Conservation (phyloP, 2,329 filamentous ascomycete genomes). For the Blastomyces percursus region DNA sequence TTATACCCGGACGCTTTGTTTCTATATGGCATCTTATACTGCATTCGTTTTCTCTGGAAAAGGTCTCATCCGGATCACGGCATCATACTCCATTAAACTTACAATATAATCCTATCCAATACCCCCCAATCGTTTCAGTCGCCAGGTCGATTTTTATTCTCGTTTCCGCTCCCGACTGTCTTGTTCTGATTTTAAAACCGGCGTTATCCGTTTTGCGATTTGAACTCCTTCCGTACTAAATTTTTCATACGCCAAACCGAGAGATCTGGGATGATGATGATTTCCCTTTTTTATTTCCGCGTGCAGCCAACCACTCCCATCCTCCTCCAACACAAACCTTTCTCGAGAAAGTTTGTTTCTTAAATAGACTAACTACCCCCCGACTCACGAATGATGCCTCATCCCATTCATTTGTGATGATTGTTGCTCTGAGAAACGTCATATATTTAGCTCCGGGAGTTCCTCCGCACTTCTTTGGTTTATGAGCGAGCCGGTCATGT, state of each 20-base stretch:
- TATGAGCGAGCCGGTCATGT: not conserved
- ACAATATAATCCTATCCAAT: not conserved
- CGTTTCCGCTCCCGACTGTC: not conserved
- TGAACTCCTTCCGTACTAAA: not conserved
- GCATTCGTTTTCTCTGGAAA: not conserved
- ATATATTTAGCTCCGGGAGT: not conserved
- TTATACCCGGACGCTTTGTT: not conserved
- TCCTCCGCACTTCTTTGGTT: not conserved
- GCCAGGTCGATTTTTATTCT: not conserved
- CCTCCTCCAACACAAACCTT: not conserved
- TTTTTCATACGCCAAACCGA: not conserved
- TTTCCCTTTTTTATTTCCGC: not conserved
- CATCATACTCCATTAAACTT: not conserved
- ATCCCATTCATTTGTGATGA: not conserved
- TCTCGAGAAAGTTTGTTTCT: not conserved
- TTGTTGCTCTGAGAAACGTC: not conserved
- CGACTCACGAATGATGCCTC: constrained; percentile 4
- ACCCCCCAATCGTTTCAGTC: not conserved
- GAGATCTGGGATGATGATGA: constrained; percentile 1
- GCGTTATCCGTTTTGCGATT: not conserved
- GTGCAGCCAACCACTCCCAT: not conserved
- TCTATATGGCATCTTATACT: constrained; percentile 1
- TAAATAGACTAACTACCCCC: constrained; percentile 3
- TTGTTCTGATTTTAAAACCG: not conserved
- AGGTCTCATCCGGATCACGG: not conserved